These are phyloP conservation scores for Aspergillus funiculosus DNA, from an alignment of 495 filamentous ascomycete genomes.

Conservation along the genomic window DNA sequence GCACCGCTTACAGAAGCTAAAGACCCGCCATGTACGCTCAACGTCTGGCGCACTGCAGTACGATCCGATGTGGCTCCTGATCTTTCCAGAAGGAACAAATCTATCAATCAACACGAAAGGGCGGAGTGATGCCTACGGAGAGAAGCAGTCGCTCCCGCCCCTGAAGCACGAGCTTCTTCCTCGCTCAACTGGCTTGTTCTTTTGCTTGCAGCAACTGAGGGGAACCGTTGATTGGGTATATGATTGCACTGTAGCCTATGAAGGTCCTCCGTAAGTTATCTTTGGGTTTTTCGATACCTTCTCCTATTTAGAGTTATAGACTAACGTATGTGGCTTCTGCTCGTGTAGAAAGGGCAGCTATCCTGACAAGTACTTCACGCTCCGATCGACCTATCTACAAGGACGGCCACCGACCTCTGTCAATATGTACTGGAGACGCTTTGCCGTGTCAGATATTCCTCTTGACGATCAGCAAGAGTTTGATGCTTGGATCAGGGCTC, in stretches of 20 bases:
- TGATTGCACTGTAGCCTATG: conserved; percentile 64
- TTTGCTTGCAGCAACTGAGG: conserved; percentile 55
- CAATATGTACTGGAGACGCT: conserved; percentile 66
- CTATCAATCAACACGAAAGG: conserved; percentile 53
- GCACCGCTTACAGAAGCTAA: conserved; percentile 56
- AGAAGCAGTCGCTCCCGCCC: conserved; percentile 48
- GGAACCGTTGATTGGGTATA: conserved; percentile 62
- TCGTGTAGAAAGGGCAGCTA: conserved; percentile 49
- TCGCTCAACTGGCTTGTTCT: conserved; percentile 58
- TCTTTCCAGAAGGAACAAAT: conserved; percentile 68
- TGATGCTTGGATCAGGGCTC: conserved; percentile 50
- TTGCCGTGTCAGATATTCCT: conserved; percentile 53
- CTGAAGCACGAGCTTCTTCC: conserved; percentile 55
- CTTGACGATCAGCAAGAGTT: conserved; percentile 52
- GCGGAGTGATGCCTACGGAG: conserved; percentile 49
- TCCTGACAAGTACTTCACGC: conserved; percentile 61
- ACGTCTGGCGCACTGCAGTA: conserved; percentile 43
- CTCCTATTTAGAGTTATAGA: background rate
- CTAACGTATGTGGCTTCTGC: conserved; percentile 2
- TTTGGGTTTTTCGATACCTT: background rate
- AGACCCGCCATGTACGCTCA: conserved; percentile 44
- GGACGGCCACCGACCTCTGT: conserved; percentile 64
- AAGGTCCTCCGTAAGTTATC: conserved; percentile 58
- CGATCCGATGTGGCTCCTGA: conserved; percentile 66
- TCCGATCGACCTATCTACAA: conserved; percentile 57